Evolutionary conservation across 768 basidiomycete species (phyloP), one percentile per base, ranked within the genome.

Genomic region (Coprinellus aureogranulatus): DNA sequence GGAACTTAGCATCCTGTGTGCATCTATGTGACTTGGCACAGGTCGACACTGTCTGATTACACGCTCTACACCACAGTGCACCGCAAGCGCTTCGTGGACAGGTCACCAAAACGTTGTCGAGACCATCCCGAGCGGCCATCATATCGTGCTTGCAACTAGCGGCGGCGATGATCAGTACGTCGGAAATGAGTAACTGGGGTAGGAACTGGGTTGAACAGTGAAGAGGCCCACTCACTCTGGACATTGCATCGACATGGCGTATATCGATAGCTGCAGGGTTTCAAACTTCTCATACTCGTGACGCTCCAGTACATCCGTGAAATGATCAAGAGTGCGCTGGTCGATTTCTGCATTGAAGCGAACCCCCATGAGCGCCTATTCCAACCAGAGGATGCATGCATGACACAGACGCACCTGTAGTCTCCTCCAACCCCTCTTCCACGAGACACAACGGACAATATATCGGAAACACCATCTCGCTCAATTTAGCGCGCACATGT

Each of bases 401-500:
- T 22, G 18, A 31, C 34, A 4, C 27, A 41, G 30, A 42, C 57
- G 27, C 39, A 58, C 57, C 37, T 28, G 57, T 53, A 22, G 42
- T 52, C n/a, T 46, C 26, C n/a, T 26, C 44, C 20, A 34, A 9
- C 22, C 6, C 4, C 14, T 25, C 27, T 23, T 58, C 51, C 4
- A 45, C 18, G n/a, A 48, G 27, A 23, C 57, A 58, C n/a, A 53
- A 20, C 4, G 57, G 57, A 25, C 57, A 58, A 14, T 44, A 31
- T 11, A 58, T 58, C 8, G 57, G 57, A 30, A 39, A 58, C 10
- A 46, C 20, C 50, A 12, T 31, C 9, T 53, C 57, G 12, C 37
- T 40, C 41, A 58, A 37, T 51, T 58, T 58, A 18, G 57, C 49
- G 27, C 37, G 57, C n/a, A 58, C 57, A 53, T 58, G 57, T 18